These are phyloP conservation scores for Ogataea parapolymorpha DNA, from an alignment of 805 yeast species.

Conservation along the genomic window DNA sequence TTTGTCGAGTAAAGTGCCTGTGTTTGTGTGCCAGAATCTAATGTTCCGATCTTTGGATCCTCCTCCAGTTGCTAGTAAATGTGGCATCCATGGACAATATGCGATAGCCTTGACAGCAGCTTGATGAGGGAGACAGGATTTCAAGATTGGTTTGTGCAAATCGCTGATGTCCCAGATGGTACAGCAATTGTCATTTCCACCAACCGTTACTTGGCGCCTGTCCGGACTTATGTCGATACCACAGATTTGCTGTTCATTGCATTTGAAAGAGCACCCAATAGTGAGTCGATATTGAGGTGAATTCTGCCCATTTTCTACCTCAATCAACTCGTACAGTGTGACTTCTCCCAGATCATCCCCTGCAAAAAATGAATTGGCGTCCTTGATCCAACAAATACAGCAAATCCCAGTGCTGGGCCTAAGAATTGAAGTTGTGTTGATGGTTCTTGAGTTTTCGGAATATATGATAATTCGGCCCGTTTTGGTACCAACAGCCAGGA, in stretches of 20 bases:
- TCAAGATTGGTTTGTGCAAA: constrained; percentile 38
- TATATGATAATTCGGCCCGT: constrained; percentile 46
- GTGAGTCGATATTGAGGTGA: constrained; percentile 10
- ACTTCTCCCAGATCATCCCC: constrained; percentile 71
- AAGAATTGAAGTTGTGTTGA: constrained; percentile 21
- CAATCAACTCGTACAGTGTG: constrained; percentile 35
- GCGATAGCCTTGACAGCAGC: constrained; percentile 92
- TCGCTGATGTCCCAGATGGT: constrained; percentile 67
- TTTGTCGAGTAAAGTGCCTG: constrained; percentile 67
- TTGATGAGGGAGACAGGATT: constrained; percentile 55
- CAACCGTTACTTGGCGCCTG: constrained; percentile 62
- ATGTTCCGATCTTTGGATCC: constrained; percentile 80
- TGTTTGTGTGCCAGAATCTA: constrained; percentile 79
- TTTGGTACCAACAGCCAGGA: constrained; percentile 54
- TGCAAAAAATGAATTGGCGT: constrained; percentile 42
- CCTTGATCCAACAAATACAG: constrained; percentile 59
- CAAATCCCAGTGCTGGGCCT: constrained; percentile 44
- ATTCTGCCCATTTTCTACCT: constrained; percentile 3
- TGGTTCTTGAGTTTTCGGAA: constrained; percentile 27
- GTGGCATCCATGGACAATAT: constrained; percentile 86
- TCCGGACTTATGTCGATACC: constrained; percentile 61
- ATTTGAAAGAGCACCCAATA: constrained; percentile 34
- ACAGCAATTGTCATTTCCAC: constrained; percentile 81
- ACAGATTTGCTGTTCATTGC: constrained; percentile 59
- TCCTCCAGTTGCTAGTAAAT: constrained; percentile 85